These are phyloP conservation scores for Bryoerythrophyllum caledonicum DNA, from an alignment of 225 moss, liverwort and hornwort genomes.

Conservation along the genomic window DNA sequence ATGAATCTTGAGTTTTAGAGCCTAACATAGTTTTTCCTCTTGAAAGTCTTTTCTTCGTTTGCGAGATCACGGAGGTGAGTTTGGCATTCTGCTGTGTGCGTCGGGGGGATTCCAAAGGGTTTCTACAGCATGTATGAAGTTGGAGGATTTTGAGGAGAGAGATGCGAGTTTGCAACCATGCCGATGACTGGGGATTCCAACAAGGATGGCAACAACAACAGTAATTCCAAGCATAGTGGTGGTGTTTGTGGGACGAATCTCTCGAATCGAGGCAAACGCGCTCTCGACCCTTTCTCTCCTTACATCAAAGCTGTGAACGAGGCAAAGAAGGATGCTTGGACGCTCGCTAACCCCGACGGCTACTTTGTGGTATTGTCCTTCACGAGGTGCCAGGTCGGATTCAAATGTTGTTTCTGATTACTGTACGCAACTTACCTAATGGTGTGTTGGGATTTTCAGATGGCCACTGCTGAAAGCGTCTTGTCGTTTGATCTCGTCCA, in stretches of 20 bases:
- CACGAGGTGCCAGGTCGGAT: neutral
- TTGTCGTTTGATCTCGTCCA: constrained; percentile 96
- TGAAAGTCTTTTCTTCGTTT: too few species aligned
- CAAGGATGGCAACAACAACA: too few species aligned
- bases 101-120: too few species aligned
- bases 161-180: constrained; percentile 46
- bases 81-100: too few species aligned
- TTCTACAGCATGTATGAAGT: too few species aligned
- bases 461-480: constrained; percentile 97
- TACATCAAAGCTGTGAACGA: constrained; percentile 89
- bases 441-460: too few species aligned
- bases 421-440: too few species aligned
- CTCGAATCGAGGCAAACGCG: constrained; percentile 67
- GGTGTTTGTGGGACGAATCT: too few species aligned
- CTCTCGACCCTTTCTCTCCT: constrained; percentile 85
- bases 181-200: constrained; percentile 44
- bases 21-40: too few species aligned
- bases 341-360: constrained; percentile 64
- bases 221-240: too few species aligned
- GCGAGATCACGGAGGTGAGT: too few species aligned
- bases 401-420: neutral
- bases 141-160: constrained; percentile 16
- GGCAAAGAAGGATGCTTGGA: constrained; percentile 74
- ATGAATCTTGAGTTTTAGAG: too few species aligned
- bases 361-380: constrained; percentile 60